Percentiles rank a stretch among this genome's conserved stretches.
phyloP scores from a whole-genome alignment of 768 basidiomycete genomes.

The Rhodotorula toruloides region DNA sequence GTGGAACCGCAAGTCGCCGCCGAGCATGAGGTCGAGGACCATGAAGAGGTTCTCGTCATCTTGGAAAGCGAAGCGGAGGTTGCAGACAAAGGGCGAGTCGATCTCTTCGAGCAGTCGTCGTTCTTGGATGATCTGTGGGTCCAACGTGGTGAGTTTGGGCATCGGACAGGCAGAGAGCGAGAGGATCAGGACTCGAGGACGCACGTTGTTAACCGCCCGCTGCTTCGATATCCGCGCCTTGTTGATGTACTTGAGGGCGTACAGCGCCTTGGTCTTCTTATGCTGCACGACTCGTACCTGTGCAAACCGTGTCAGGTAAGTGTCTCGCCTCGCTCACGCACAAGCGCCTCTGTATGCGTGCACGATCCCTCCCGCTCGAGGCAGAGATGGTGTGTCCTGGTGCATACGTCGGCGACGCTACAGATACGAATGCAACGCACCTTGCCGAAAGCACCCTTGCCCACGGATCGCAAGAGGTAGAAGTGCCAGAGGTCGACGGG shows the following conservation, averaged over 20 bases:
- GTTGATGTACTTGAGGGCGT: conserved; percentile 97
- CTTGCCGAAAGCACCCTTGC: conserved; percentile 98
- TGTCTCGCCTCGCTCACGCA: not conserved
- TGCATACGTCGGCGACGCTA: not conserved
- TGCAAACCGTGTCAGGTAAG: not conserved
- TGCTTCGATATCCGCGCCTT: conserved; percentile 65
- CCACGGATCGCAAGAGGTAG: conserved; percentile 87
- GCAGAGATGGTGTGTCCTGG: not conserved
- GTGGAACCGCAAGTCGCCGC: conserved; percentile 60
- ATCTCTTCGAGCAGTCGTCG: conserved; percentile 88
- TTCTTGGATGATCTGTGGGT: conserved; percentile 83
- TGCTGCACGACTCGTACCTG: conserved; percentile 96
- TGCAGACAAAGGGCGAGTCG: conserved; percentile 44
- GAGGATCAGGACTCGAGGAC: not conserved
- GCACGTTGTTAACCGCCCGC: conserved; percentile 37
- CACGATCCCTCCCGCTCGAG: not conserved
- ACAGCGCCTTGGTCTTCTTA: conserved; percentile 81
- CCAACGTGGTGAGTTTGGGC: not conserved
- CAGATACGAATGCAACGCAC: conserved; percentile 50
- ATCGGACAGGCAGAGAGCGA: not conserved
- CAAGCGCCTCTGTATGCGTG: not conserved
- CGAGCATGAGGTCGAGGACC: conserved; percentile 73
- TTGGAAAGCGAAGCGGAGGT: conserved; percentile 74
- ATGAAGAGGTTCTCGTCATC: conserved; percentile 96
- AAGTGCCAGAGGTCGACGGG: conserved; percentile 95